phyloP scores from a whole-genome alignment of 2,329 filamentous ascomycete species.

The Myriosclerotinia duriaeana region DNA sequence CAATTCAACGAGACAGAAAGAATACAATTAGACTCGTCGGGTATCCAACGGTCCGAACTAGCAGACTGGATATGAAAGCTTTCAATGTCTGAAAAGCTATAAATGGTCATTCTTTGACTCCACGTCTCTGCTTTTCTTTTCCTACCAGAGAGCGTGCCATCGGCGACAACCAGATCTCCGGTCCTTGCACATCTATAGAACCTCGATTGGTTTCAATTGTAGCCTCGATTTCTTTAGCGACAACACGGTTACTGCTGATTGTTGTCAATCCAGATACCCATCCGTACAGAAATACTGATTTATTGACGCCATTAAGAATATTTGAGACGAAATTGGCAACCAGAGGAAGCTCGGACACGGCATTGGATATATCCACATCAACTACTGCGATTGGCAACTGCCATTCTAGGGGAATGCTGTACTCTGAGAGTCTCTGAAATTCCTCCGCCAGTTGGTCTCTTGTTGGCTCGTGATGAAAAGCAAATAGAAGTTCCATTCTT shows the following conservation, averaged over 20 bases:
- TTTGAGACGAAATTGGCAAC: slow-evolving; percentile 47
- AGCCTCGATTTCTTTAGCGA: slow-evolving; percentile 61
- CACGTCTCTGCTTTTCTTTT: slow-evolving; percentile 52
- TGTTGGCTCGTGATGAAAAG: slow-evolving; percentile 28
- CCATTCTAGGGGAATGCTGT: slow-evolving; percentile 53
- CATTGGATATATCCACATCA: slow-evolving; percentile 45
- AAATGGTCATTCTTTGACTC: slow-evolving; percentile 13
- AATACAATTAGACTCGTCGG: no score
- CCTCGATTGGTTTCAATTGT: slow-evolving; percentile 54
- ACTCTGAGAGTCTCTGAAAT: slow-evolving; percentile 51
- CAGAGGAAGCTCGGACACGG: slow-evolving; percentile 46
- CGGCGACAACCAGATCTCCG: slow-evolving; percentile 63
- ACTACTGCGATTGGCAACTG: slow-evolving; percentile 58
- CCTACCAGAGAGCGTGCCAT: slow-evolving; percentile 66
- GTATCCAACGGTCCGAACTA: no score
- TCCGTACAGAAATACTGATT: slow-evolving; percentile 67
- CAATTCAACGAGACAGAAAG: no score
- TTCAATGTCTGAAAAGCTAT: no score
- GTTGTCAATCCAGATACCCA: slow-evolving; percentile 61
- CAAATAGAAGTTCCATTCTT: slow-evolving; percentile 57
- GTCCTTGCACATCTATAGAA: slow-evolving; percentile 51
- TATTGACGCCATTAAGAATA: slow-evolving; percentile 59
- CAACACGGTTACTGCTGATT: slow-evolving; percentile 64
- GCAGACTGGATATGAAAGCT: no score
- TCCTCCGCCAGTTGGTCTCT: slow-evolving; percentile 37